phyloP scores from a whole-genome alignment of 148 eudicot genomes.

The Fagopyrum esculentum region DNA sequence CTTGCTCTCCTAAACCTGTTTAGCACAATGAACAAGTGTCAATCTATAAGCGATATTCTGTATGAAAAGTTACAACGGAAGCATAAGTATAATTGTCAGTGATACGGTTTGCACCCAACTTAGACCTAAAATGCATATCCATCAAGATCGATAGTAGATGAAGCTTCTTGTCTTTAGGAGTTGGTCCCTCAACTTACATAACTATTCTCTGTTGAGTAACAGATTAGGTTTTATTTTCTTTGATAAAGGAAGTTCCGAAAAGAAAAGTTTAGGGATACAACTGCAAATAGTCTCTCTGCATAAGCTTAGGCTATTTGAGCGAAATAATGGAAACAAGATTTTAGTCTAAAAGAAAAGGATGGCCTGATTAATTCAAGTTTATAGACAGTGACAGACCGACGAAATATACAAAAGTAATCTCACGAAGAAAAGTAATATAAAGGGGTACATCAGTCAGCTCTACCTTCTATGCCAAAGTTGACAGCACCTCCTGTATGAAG shows the following conservation, averaged over 20 bases:
- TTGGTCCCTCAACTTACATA: background rate
- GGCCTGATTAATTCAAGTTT: too few relatives aligned
- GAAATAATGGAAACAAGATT: background rate
- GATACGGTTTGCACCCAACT: background rate
- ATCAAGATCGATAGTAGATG: background rate
- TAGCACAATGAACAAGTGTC: background rate
- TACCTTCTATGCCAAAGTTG: constrained; percentile 67
- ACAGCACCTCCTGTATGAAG: constrained; percentile 45
- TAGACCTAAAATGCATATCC: background rate
- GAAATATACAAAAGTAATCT: background rate
- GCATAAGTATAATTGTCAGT: background rate
- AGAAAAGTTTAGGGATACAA: background rate
- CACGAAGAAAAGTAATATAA: constrained; percentile 6
- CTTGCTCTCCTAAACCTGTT: constrained; percentile 38
- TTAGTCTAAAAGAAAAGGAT: too few relatives aligned
- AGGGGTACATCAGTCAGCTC: constrained; percentile 5
- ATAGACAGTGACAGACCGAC: too few relatives aligned
- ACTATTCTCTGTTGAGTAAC: background rate
- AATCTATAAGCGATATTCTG: background rate
- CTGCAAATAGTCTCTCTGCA: background rate
- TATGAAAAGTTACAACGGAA: background rate
- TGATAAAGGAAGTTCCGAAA: background rate
- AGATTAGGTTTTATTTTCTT: background rate
- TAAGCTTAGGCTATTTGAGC: background rate
- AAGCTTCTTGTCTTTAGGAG: background rate